These are phyloP conservation scores for Dictyostelium intermedium DNA, from an alignment of 78 protist species.

Conservation along the genomic window DNA sequence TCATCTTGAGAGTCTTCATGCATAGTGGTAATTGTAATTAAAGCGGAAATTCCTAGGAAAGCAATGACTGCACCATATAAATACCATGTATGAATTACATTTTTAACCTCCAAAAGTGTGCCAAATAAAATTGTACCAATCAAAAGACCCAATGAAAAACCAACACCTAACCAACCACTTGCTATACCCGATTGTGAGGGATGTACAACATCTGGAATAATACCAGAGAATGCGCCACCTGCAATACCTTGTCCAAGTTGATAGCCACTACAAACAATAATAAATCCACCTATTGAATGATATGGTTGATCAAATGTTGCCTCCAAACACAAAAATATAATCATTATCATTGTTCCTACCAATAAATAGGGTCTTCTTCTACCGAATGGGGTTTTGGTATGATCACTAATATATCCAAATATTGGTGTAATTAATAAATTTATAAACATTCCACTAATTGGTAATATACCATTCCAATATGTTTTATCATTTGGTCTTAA, in stretches of 20 bases:
- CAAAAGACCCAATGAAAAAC: slow-evolving; percentile 40
- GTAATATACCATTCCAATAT: slow-evolving; percentile 69
- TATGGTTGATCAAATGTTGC: slow-evolving; percentile 20
- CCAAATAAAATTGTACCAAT: slow-evolving; percentile 32
- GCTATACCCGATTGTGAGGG: slow-evolving; percentile 47
- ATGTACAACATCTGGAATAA: slow-evolving; percentile 69
- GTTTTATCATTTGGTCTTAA: not conserved
- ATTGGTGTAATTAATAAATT: slow-evolving; percentile 26
- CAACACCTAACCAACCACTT: slow-evolving; percentile 73
- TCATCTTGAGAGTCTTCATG: slow-evolving; percentile 34
- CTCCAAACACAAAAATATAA: slow-evolving; percentile 4
- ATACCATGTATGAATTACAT: not conserved
- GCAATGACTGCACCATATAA: not conserved
- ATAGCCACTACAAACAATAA: slow-evolving; percentile 8
- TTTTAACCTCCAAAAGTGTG: not conserved
- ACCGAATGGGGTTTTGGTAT: slow-evolving; percentile 47
- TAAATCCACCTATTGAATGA: slow-evolving; percentile 17
- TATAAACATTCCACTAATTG: slow-evolving; percentile 64
- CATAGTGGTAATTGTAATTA: not conserved
- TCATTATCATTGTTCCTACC: slow-evolving; percentile 58
- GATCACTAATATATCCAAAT: slow-evolving; percentile 61
- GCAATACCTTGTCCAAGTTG: slow-evolving; percentile 73
- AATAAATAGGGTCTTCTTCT: slow-evolving; percentile 59
- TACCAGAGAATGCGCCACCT: slow-evolving; percentile 78
- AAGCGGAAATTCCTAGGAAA: not conserved